Evolutionary conservation across 441 rosid genomes (phyloP).

Genomic region (Brassica hybrid): DNA sequence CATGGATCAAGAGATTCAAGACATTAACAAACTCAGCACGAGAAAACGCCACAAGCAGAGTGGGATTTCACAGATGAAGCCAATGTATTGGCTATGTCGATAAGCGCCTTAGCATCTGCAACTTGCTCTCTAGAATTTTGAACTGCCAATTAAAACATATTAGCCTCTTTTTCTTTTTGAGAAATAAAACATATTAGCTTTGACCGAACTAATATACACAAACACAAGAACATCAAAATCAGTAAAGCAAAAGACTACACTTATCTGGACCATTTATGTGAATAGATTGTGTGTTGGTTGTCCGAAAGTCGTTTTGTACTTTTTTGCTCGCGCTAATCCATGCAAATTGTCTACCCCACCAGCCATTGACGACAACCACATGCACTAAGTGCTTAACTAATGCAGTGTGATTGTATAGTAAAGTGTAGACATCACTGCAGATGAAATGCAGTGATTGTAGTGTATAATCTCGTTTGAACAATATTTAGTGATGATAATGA

Average conservation of each 20-base stretch:
- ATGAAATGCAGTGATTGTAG: not conserved
- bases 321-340: not conserved
- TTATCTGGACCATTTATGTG: too few species aligned
- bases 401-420: not conserved
- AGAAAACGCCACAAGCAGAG: conserved; percentile 58
- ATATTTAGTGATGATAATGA: not conserved
- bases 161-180: too few species aligned
- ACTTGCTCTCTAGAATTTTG: conserved; percentile 3
- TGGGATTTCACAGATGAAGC: conserved; percentile 67
- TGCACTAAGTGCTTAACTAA: not conserved
- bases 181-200: too few species aligned
- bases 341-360: not conserved
- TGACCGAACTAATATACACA: too few species aligned
- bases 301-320: not conserved
- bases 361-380: not conserved
- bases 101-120: conserved; percentile 64
- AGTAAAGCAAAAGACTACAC: too few species aligned
- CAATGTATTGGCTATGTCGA: conserved; percentile 61
- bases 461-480: not conserved
- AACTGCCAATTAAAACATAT: conserved; percentile 46
- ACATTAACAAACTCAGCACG: conserved; percentile 61
- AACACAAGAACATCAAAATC: too few species aligned
- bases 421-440: not conserved
- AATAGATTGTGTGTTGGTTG: too few species aligned
- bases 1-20: conserved; percentile 38